phyloP scores from a whole-genome alignment of 345 rosid genomes.

The Populus simonii region DNA sequence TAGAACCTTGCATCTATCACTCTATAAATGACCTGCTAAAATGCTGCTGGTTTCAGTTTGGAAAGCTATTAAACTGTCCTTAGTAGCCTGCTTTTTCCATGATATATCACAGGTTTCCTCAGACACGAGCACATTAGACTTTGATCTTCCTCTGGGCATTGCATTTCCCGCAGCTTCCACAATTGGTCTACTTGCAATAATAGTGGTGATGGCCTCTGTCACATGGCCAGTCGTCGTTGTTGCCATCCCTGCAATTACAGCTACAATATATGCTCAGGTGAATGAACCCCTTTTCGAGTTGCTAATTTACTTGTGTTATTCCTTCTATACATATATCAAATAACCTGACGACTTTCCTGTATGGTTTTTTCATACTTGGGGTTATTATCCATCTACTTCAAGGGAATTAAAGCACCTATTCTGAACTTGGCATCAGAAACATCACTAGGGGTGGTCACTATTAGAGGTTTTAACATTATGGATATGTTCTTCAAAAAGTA shows the following conservation, averaged over 20 bases:
- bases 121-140: slow-evolving; percentile 62
- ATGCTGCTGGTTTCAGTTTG: background rate
- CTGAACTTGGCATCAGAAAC: slow-evolving; percentile 77
- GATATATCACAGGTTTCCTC: slow-evolving; percentile 61
- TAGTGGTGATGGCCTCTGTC: slow-evolving; percentile 58
- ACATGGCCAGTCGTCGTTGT: slow-evolving; percentile 81
- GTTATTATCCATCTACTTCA: background rate
- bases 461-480: slow-evolving; percentile 53
- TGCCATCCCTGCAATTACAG: slow-evolving; percentile 51
- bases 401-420: slow-evolving; percentile 68
- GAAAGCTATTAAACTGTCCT: background rate
- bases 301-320: background rate
- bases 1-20: background rate
- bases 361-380: background rate
- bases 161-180: slow-evolving; percentile 36
- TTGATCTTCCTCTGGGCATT: slow-evolving; percentile 52
- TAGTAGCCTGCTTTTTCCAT: background rate
- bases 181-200: slow-evolving; percentile 39
- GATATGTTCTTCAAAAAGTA: slow-evolving; percentile 56
- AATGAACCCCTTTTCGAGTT: background rate
- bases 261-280: slow-evolving; percentile 34
- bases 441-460: slow-evolving; percentile 61
- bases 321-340: background rate
- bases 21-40: background rate
- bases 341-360: background rate